Percentiles rank a stretch among this genome's conserved stretches.
Conservation (phyloP, 2,329 filamentous ascomycete species). For the Verticillium tricorpus region DNA sequence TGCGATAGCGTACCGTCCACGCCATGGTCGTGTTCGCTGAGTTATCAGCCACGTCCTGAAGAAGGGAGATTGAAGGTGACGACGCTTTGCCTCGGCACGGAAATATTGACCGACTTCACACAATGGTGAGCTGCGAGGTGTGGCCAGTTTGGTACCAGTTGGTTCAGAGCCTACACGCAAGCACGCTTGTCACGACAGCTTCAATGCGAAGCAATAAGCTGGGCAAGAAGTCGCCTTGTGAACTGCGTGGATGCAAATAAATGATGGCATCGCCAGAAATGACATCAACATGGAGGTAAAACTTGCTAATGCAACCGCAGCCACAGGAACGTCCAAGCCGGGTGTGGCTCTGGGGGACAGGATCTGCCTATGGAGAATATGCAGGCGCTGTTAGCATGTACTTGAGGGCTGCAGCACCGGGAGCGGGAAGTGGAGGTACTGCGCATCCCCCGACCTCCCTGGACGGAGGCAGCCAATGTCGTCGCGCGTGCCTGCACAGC, state of each 20-base stretch:
- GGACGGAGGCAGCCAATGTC: conserved; percentile 3
- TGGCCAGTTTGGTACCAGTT: no score
- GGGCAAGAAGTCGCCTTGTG: no score
- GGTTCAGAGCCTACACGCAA: no score
- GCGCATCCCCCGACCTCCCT: not conserved
- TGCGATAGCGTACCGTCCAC: no score
- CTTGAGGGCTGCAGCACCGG: not conserved
- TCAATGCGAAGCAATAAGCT: no score
- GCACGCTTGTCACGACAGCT: no score
- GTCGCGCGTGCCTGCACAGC: conserved; percentile 1
- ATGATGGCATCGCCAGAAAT: not conserved
- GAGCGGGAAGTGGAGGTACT: not conserved
- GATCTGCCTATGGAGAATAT: not conserved
- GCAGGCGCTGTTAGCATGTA: not conserved
- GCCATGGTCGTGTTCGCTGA: not conserved
- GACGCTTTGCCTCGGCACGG: not conserved
- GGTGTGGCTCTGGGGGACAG: not conserved
- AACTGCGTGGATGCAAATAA: no score
- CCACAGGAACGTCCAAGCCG: not conserved
- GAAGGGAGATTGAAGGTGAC: not conserved
- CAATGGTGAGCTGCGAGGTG: no score
- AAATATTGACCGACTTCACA: no score
- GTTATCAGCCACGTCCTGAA: not conserved
- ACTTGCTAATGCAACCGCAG: not conserved
- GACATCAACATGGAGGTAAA: not conserved